A percentile compares a stretch with the other conserved stretches of the same genome.
Conservation (phyloP, 495 filamentous ascomycete genomes). For the Aspergillus haitiensis region DNA sequence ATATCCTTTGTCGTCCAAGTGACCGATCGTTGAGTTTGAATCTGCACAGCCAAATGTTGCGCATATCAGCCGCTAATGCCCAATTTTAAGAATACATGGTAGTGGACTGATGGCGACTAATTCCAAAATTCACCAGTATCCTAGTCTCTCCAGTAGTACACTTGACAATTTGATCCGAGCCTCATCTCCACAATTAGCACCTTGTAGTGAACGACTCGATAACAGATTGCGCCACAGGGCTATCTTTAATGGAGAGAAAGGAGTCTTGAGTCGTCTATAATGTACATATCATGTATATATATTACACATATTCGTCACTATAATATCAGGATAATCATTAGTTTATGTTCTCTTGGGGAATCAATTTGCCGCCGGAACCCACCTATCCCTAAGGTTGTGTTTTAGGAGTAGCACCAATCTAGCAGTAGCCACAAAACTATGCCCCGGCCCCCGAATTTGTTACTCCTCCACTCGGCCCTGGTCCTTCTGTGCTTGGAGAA, state of each 20-base stretch:
- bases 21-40: too few relatives aligned
- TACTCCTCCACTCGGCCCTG: conserved; percentile 22
- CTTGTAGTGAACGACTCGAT: not conserved
- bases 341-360: not conserved
- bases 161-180: too few relatives aligned
- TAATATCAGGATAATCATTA: not conserved
- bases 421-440: conserved; percentile 9
- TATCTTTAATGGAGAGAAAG: not conserved
- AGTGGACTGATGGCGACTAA: too few relatives aligned
- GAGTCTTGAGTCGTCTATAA: conserved; percentile 15
- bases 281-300: conserved; percentile 26
- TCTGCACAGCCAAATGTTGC: too few relatives aligned
- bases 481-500: conserved; percentile 33
- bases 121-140: too few relatives aligned
- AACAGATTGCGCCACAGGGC: not conserved
- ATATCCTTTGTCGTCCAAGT: too few relatives aligned
- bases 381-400: not conserved
- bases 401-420: not conserved
- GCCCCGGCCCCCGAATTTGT: conserved; percentile 27
- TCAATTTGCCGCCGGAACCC: not conserved
- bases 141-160: too few relatives aligned
- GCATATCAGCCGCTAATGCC: too few relatives aligned
- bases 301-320: conserved; percentile 13
- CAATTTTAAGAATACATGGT: too few relatives aligned
- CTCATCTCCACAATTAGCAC: too few relatives aligned